Evolutionary conservation across 306 rosid genomes (phyloP).

Genomic region (Quercus robur): DNA sequence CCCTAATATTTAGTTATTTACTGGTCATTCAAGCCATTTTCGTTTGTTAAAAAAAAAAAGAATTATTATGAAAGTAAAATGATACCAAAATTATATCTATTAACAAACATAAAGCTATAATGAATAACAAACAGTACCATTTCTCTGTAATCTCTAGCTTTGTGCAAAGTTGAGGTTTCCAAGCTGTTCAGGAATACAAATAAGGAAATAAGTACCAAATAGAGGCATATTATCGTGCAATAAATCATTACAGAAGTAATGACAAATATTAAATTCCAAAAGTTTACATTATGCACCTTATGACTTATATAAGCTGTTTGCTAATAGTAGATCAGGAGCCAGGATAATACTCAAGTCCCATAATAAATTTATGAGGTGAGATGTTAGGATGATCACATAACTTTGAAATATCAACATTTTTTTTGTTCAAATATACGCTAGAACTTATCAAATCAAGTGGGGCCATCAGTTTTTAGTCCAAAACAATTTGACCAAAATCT

Average conservation of each 20-base stretch:
- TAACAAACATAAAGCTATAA: not conserved
- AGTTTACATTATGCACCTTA: not conserved
- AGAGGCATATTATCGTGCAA: not conserved
- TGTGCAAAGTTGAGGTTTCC: not conserved
- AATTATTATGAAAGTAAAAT: slow-evolving; percentile 17
- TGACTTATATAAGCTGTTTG: not conserved
- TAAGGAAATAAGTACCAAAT: not conserved
- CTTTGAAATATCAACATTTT: not conserved
- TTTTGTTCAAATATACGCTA: not conserved
- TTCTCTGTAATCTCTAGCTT: slow-evolving; percentile 2
- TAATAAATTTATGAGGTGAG: not conserved
- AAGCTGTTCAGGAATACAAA: slow-evolving; percentile 24
- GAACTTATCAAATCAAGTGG: not conserved
- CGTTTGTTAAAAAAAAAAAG: slow-evolving; percentile 10
- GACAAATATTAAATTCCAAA: not conserved
- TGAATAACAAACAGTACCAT: slow-evolving; percentile 26
- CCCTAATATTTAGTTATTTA: not conserved
- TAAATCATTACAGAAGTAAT: not conserved
- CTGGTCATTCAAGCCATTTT: not conserved
- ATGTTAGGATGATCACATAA: not conserved
- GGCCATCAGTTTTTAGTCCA: not conserved
- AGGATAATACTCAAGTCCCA: not conserved
- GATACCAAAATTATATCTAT: not conserved
- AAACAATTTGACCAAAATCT: not conserved
- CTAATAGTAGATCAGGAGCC: not conserved